Percentiles rank a stretch among this genome's conserved stretches.
These are phyloP conservation scores for Metarhizium rileyi DNA, from an alignment of 2,329 filamentous ascomycete species.

Conservation along the genomic window DNA sequence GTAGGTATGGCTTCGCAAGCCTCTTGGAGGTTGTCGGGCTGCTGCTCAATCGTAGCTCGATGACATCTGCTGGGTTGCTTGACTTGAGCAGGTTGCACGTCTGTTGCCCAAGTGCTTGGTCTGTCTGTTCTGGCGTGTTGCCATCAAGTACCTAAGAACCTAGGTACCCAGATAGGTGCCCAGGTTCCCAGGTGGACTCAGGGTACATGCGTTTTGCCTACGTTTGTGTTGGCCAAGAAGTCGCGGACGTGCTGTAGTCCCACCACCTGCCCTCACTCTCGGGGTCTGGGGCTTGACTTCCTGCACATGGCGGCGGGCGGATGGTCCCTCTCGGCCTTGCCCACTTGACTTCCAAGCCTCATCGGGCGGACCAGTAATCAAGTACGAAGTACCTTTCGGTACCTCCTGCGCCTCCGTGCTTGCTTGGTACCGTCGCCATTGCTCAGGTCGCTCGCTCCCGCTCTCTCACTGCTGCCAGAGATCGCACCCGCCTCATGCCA, in stretches of 20 bases:
- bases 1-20: not conserved
- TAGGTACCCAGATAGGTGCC: no score
- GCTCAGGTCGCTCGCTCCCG: no score
- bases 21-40: not conserved
- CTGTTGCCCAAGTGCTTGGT: no score
- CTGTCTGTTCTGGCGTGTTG: not conserved
- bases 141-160: no score
- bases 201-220: not conserved
- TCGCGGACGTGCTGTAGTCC: not conserved
- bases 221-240: not conserved
- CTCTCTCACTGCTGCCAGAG: no score
- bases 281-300: not conserved
- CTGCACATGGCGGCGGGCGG: slow-evolving; percentile 5
- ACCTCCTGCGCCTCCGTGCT: not conserved
- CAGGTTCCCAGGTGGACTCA: no score
- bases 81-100: no score
- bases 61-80: no score
- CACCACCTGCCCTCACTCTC: not conserved
- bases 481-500: not conserved
- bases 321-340: not conserved
- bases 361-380: not conserved
- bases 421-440: not conserved
- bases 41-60: no score
- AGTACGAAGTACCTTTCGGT: no score
- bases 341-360: no score